phyloP scores from a whole-genome alignment of 164 flowering plant genomes.

The grape (Vitis vinifera) region ASM3070453v1 NC_081809.1:3202001-3202500 shows the following conservation, averaged over 20 bases:
- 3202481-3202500: neutral
- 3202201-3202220: neutral
- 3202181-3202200: neutral
- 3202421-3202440: constrained; percentile 86
- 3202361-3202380: constrained; percentile 85
- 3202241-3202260: neutral
- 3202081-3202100: neutral
- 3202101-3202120: neutral
- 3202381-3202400: constrained; percentile 99
- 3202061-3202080: neutral
- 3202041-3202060: neutral
- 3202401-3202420: constrained; percentile 94
- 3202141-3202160: neutral
- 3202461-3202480: constrained; percentile 88
- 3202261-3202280: neutral
- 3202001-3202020: neutral
- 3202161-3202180: too few relatives aligned
- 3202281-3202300: constrained; percentile 10
- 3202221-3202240: neutral
- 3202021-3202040: neutral
- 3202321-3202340: constrained; percentile 81
- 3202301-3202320: constrained; percentile 89
- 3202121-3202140: neutral
- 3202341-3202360: constrained; percentile 86
- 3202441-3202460: constrained; percentile 95